These are phyloP conservation scores for Talaromyces amestolkiae DNA, from an alignment of 2,329 filamentous ascomycete species.

Conservation along the genomic window DNA sequence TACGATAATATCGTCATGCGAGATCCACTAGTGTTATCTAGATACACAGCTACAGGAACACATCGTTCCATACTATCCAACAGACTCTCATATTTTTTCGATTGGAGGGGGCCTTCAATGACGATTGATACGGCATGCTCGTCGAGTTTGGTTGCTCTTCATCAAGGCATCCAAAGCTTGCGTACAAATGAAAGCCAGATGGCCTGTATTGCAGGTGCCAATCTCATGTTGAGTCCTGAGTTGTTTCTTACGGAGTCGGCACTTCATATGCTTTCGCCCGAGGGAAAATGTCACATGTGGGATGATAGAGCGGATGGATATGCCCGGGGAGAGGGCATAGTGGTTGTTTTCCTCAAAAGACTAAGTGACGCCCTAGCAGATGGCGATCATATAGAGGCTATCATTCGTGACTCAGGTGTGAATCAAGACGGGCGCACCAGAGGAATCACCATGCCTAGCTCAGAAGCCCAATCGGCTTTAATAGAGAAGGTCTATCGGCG, in stretches of 20 bases:
- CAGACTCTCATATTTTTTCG: conserved; percentile 30
- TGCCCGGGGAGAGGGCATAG: conserved; percentile 53
- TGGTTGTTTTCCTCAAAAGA: conserved; percentile 50
- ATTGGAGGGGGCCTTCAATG: conserved; percentile 36
- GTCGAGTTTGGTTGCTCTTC: conserved; percentile 39
- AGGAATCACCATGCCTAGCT: conserved; percentile 32
- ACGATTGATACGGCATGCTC: conserved; percentile 51
- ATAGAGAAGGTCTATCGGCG: conserved; percentile 24
- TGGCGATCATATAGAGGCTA: conserved; percentile 41
- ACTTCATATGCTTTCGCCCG: conserved; percentile 51
- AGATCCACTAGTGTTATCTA: conserved; percentile 22
- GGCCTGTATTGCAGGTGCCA: conserved; percentile 25
- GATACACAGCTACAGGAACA: conserved; percentile 28
- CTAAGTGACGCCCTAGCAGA: conserved; percentile 47
- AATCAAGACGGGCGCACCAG: conserved; percentile 34
- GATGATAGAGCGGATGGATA: conserved; percentile 48
- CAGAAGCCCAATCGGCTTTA: conserved; percentile 35
- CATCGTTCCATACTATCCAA: conserved; percentile 40
- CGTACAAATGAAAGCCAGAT: conserved; percentile 26
- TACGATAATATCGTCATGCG: conserved; percentile 24
- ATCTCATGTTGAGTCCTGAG: conserved; percentile 30
- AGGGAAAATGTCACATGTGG: conserved; percentile 46
- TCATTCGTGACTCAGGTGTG: conserved; percentile 31
- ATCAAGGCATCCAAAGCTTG: conserved; percentile 33
- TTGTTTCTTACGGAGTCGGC: conserved; percentile 33